These are phyloP conservation scores for Rutstroemia sydowiana DNA, from an alignment of 2,329 filamentous ascomycete species.

Conservation along the genomic window DNA sequence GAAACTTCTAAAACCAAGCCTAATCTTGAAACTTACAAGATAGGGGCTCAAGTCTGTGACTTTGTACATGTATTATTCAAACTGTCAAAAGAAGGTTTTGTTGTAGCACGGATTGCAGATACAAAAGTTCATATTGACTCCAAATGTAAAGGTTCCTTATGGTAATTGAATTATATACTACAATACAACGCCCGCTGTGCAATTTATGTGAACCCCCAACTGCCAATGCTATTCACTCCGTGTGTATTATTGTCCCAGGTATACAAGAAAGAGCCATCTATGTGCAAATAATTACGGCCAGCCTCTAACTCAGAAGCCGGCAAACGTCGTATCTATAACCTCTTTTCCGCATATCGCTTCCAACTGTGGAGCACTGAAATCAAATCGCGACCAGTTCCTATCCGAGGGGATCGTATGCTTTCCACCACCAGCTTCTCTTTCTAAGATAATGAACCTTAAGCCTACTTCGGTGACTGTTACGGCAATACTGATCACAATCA, in stretches of 20 bases:
- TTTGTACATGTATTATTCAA: too few species aligned
- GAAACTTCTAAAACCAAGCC: too few species aligned
- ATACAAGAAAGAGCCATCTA: background rate
- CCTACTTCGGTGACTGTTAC: constrained; percentile 88
- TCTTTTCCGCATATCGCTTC: constrained; percentile 27
- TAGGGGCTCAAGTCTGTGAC: too few species aligned
- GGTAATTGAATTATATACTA: background rate
- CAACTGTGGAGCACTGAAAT: constrained; percentile 25
- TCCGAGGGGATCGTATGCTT: background rate
- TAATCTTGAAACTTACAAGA: too few species aligned
- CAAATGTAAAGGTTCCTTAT: too few species aligned
- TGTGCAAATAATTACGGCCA: background rate
- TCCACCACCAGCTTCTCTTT: constrained; percentile 25
- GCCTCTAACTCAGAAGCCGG: constrained; percentile 12
- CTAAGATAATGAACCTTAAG: constrained; percentile 72
- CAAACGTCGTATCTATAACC: constrained; percentile 20
- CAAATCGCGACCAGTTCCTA: constrained; percentile 24
- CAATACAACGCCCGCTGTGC: background rate
- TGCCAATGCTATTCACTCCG: background rate
- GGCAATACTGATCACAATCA: constrained; percentile 84
- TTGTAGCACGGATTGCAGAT: too few species aligned
- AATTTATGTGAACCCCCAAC: background rate
- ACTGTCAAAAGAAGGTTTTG: too few species aligned
- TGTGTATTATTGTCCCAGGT: background rate
- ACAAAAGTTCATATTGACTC: too few species aligned